Evolutionary conservation across 1,284 basidiomycete genomes (phyloP), one percentile per base, ranked within the genome.

Genomic region (Meira miltonrushii): DNA sequence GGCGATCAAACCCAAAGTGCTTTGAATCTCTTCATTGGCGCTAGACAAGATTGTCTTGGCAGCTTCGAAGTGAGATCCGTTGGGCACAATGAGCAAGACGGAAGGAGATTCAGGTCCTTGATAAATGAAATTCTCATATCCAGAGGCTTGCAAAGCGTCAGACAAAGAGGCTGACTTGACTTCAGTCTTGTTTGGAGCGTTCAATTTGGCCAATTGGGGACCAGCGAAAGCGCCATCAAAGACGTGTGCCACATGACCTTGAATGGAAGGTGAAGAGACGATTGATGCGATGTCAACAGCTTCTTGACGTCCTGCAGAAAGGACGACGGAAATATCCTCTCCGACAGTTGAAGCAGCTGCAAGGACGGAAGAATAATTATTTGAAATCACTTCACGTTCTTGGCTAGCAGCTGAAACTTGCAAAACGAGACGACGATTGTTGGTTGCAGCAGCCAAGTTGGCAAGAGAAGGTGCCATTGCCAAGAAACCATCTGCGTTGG

Each of bases 101-200:
- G 57, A 60, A 38, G 75, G 72, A 55, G 65, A 53, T 25, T 66
- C 55, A 25, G 75, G 68, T 49, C 75, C 75, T 41, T 66, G 68
- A 65, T 77, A 78, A 57, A 64, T 55, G 57, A 77, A 75, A 51
- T 69, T 69, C 50, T 62, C 62, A 19, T 60, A 51, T 4, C 58
- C 58, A 11, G 40, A 39, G 39, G 58, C 53, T 12, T 55, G 23
- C 19, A 65, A 54, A 23, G 61, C 61, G n/a, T 48, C 49, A n/a
- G 46, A 47, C n/a, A 60, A 50, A 17, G 59, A 52, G 90, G 71
- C 92, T 88, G 69, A 92, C 90, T 0, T 90, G 93, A 92, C 92
- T 50, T 61, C 55, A 49, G 61, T 47, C 12, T 70, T 68, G 80
- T 61, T 56, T 11, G 73, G 70, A 43, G 73, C 60, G 44, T 60